A percentile compares a stretch with the other conserved stretches of the same genome.
Conservation (phyloP, 1,284 basidiomycete species). For the Malassezia sp. region DNA sequence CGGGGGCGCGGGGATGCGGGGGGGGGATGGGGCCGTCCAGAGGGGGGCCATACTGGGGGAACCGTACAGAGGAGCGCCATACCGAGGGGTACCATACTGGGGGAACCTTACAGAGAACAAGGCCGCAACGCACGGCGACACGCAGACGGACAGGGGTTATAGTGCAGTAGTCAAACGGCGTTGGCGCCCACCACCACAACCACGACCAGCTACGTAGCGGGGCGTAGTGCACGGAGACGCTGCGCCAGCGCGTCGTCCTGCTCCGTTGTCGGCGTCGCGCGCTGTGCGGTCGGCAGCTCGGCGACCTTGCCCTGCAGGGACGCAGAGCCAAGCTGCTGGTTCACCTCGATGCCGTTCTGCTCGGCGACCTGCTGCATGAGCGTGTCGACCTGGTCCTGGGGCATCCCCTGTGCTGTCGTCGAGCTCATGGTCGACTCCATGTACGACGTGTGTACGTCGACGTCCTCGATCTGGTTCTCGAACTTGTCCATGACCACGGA, state of each 20-base stretch:
- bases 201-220: constrained; percentile 31
- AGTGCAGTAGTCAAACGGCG: too few relatives aligned
- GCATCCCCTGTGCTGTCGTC: constrained; percentile 81
- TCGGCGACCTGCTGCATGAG: constrained; percentile 90
- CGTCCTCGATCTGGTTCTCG: constrained; percentile 85
- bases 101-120: too few relatives aligned
- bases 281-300: constrained; percentile 28
- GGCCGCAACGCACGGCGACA: too few relatives aligned
- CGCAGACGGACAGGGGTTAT: too few relatives aligned
- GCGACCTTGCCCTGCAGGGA: constrained; percentile 54
- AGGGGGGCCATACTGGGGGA: too few relatives aligned
- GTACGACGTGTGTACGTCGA: constrained; percentile 94
- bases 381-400: constrained; percentile 90
- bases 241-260: constrained; percentile 56
- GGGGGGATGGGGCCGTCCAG: too few relatives aligned
- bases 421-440: constrained; percentile 95
- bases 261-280: constrained; percentile 17
- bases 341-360: constrained; percentile 88
- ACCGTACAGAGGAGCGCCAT: too few relatives aligned
- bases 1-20: too few relatives aligned
- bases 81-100: too few relatives aligned
- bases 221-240: constrained; percentile 44
- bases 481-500: constrained; percentile 99
- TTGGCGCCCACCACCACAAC: background rate
- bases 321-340: constrained; percentile 71